These are phyloP conservation scores for Drechslerella coelobrocha DNA, from an alignment of 2,329 filamentous ascomycete species.

Conservation along the genomic window DNA sequence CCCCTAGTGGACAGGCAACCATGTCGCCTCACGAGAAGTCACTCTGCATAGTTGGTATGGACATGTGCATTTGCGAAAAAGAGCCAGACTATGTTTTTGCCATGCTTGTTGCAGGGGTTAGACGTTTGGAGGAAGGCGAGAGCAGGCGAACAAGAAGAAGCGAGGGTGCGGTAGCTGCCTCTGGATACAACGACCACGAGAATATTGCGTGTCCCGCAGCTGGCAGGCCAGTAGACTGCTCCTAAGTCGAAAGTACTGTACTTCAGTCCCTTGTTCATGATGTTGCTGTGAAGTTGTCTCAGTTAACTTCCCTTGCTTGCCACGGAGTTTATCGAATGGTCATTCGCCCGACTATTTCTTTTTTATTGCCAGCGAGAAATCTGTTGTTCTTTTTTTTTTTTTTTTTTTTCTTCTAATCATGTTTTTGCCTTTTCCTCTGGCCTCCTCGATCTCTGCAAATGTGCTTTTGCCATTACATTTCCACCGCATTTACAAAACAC, in stretches of 20 bases:
- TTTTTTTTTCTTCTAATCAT: no score
- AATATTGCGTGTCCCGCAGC: neutral
- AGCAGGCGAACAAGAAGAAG: neutral
- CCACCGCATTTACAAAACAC: no score
- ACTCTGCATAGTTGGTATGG: neutral
- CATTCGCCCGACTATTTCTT: neutral
- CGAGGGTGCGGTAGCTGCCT: no score
- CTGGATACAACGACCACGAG: neutral
- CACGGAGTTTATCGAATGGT: neutral
- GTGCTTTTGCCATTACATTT: no score
- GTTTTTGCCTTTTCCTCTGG: no score
- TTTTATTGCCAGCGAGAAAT: neutral
- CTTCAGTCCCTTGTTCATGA: neutral
- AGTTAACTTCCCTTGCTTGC: neutral
- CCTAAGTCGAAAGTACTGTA: neutral
- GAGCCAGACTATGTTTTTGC: neutral
- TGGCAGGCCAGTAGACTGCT: neutral
- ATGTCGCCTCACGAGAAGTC: neutral
- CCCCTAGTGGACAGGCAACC: neutral
- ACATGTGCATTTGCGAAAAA: neutral
- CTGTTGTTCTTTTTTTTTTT: no score
- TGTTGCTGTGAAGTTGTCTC: neutral
- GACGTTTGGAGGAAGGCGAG: neutral
- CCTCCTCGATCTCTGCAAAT: no score
- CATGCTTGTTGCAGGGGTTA: neutral